Conservation (phyloP, 179 eudicot species). For the Heliamphora pulchella region DNA sequence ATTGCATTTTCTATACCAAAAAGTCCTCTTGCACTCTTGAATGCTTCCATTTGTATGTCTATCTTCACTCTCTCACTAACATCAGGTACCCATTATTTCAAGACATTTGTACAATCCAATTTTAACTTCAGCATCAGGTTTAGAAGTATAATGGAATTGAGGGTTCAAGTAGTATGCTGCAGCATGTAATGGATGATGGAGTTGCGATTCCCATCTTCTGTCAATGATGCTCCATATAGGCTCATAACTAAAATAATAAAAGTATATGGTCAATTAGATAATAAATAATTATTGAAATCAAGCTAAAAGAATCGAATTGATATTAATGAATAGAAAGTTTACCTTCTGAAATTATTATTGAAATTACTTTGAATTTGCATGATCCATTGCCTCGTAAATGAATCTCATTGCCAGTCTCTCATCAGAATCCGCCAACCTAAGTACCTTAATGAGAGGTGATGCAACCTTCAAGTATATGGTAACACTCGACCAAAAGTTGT, state of each 20-base stretch:
- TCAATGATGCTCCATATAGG: slow-evolving; percentile 16
- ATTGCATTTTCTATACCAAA: slow-evolving; percentile 2
- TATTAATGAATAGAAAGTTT: neutral
- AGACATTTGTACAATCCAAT: slow-evolving; percentile 14
- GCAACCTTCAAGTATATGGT: neutral
- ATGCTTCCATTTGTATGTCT: neutral
- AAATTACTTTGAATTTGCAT: slow-evolving; percentile 13
- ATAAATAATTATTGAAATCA: neutral
- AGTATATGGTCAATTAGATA: neutral
- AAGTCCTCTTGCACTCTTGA: neutral
- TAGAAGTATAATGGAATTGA: neutral
- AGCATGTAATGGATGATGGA: slow-evolving; percentile 18
- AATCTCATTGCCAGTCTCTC: neutral
- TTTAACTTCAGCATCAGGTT: neutral
- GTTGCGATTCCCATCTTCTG: slow-evolving; percentile 16
- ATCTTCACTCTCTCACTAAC: no score
- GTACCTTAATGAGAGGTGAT: neutral
- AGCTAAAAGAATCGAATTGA: neutral
- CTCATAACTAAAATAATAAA: slow-evolving; percentile 11
- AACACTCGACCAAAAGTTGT: neutral
- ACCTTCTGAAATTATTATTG: slow-evolving; percentile 7
- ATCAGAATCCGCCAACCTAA: neutral
- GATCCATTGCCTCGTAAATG: slow-evolving; percentile 20
- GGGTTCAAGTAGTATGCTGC: slow-evolving; percentile 23
- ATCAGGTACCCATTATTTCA: slow-evolving; percentile 11